Evolutionary conservation across 352 stramenopile species (phyloP), one percentile per base, ranked within the genome.

Genomic region (Pythium rhizo-oryzae): DNA sequence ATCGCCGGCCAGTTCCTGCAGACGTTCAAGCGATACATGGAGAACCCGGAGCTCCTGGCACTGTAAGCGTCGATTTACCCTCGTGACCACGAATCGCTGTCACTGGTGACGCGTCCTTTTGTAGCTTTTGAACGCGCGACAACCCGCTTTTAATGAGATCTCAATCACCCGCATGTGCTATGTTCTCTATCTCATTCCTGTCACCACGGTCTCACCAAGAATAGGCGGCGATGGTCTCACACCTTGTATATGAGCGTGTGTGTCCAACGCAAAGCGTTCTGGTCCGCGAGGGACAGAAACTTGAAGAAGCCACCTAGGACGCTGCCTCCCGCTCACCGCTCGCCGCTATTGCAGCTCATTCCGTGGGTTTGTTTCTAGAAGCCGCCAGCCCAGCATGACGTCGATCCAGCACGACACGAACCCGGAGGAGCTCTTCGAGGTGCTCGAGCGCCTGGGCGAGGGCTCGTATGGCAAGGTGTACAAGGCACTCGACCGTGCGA

Each of bases 21-120:
- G 70, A 82, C 83, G 21, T 98, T 99, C 74, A 97, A 98, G 76
- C 81, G 92, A 54, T 99, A 99, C 82, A 98, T 99, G 85, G 91
- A 92, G 73, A 92, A 96, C 71, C 97, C 97, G 8, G 92, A 98
- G 75, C 85, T 99, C 23, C 74, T 92, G 72, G 65, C 84, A 51
- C 78, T 92, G 68, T 92, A 85, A 74, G 51, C 33, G 59, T 19
- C 33, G 25, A 33, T 7, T 33, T 33, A 6, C 2, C 28, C 28
- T 33, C 28, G 28, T 33, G 28, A 33, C 28, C 28, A 33, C 28
- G 28, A 33, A 33, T 6, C 28, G 3, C 28, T n/a, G n/a, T n/a
- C 28, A 33, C 28, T 6, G 28, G 28, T 33, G 28, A 33, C 28
- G 28, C 28, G 28, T 33, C 28, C 28, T 47, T 46, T 47, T 47